Evolutionary conservation across 805 yeast genomes (phyloP).

Genomic region (Metschnikowia cerradonensis): DNA sequence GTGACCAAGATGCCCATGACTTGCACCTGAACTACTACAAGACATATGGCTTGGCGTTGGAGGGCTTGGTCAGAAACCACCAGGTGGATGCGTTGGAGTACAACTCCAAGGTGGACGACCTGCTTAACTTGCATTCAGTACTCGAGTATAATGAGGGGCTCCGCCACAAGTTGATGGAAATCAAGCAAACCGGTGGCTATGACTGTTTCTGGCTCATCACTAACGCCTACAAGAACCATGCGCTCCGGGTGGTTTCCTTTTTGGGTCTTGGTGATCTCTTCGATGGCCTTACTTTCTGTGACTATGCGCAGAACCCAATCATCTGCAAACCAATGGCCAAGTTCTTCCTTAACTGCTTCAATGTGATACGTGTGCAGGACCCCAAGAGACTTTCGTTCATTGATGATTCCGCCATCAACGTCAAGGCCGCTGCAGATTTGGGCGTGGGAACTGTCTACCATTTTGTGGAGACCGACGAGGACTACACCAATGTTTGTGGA

Average conservation of each 20-base stretch:
- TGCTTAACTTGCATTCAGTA: constrained; percentile 80
- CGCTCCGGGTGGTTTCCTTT: constrained; percentile 68
- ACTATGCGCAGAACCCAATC: constrained; percentile 66
- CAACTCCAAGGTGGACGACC: constrained; percentile 85
- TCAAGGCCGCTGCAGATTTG: constrained; percentile 62
- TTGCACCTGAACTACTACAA: constrained; percentile 75
- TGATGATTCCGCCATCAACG: constrained; percentile 83
- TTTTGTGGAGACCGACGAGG: constrained; percentile 67
- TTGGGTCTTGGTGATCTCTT: constrained; percentile 89
- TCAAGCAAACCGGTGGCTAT: constrained; percentile 46
- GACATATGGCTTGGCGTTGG: constrained; percentile 88
- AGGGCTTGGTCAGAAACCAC: constrained; percentile 71
- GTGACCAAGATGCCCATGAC: constrained; percentile 67
- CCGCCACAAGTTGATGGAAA: constrained; percentile 46
- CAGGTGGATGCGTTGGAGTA: constrained; percentile 85
- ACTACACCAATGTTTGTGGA: constrained; percentile 31
- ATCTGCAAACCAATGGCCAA: constrained; percentile 85
- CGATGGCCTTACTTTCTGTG: constrained; percentile 92
- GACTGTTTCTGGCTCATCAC: constrained; percentile 88
- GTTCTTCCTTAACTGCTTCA: constrained; percentile 63
- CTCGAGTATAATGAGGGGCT: constrained; percentile 57
- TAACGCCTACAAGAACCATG: constrained; percentile 92
- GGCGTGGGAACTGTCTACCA: constrained; percentile 75
- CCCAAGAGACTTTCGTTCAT: constrained; percentile 50
- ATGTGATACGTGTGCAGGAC: constrained; percentile 53